A percentile compares a stretch with the other conserved stretches of the same genome.
phyloP scores from a whole-genome alignment of 345 rosid species.

The Syzygium grande region DNA sequence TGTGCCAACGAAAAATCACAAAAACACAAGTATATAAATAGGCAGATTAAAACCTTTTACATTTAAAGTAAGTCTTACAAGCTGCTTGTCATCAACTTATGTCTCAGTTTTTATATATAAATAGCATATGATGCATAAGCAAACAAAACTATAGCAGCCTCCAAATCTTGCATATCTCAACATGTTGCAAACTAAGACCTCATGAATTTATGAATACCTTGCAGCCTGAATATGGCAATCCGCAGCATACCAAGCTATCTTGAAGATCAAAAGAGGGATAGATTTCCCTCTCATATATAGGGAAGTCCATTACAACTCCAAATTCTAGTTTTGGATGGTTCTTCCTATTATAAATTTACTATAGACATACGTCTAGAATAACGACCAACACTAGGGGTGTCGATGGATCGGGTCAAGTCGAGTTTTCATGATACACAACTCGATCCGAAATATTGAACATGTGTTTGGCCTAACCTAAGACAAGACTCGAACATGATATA shows the following conservation, averaged over 20 bases:
- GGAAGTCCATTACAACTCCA: background rate
- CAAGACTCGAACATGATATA: no score
- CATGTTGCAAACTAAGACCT: background rate
- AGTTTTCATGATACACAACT: no score
- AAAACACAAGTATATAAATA: background rate
- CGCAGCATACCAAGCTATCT: background rate
- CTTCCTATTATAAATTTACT: background rate
- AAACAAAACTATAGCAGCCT: background rate
- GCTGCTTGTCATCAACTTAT: background rate
- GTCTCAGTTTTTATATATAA: background rate
- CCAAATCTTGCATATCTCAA: background rate
- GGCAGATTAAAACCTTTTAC: background rate
- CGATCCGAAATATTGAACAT: no score
- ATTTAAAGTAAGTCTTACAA: background rate
- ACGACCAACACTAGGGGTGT: background rate
- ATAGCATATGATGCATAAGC: background rate
- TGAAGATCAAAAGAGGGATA: background rate
- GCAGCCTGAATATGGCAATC: background rate
- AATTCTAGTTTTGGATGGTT: background rate
- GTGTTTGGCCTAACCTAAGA: no score
- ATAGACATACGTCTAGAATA: background rate
- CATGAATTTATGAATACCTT: background rate
- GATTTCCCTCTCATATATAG: background rate
- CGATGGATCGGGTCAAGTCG: no score
- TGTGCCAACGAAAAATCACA: background rate